Base-by-base conservation (phyloP, 2,329 filamentous ascomycete genomes). In the Fusarium sp. region DNA sequence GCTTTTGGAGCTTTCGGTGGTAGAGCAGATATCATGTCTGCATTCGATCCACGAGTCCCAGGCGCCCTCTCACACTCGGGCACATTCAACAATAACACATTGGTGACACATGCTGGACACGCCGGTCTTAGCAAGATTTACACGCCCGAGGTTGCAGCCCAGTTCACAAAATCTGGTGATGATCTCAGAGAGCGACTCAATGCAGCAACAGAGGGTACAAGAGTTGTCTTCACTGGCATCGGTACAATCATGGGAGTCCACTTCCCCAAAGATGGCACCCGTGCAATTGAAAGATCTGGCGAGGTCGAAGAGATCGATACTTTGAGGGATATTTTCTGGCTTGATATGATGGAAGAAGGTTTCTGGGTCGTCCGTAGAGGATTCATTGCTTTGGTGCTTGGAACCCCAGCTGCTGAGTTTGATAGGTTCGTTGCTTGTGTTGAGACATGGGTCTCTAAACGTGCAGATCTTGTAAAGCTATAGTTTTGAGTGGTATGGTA, bases 1-100 rank as follows among this genome's bases (percentile, higher is more conserved):
- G 82, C 86, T 0, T 90, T 91, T 71, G 90, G 89, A 3, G 88
- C 86, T 0, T 91, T 92, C 71, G 89, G 90, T 1, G 90, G 90
- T 1, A 80, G 82, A 23, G 73, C 73, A 39, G 83, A 87, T 7
- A 82, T 91, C 62, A 90, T 92, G 87, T 75, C 76, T 0, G 73
- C 85, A 8, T 90, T 86, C 69, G 84, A 88, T 68, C 85, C 86
- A 11, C 74, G 82, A 13, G 72, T 75, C 1, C 59, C 74, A 2
- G 78, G 74, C 2, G 74, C 76, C 1, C 77, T 88, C 13, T 74
- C 80, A 0, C 88, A 91, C 69, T 85, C 87, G 0, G 88, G 88
- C 3, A 91, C 89, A 0, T 91, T 90, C 75, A 90, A 91, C 75
- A 92, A 92, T 73, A 91, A 92, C 74, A 77, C 77, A 0, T 76